These are phyloP conservation scores for Spergularia azorica DNA, from an alignment of 179 eudicot genomes.

Conservation along the genomic window DNA sequence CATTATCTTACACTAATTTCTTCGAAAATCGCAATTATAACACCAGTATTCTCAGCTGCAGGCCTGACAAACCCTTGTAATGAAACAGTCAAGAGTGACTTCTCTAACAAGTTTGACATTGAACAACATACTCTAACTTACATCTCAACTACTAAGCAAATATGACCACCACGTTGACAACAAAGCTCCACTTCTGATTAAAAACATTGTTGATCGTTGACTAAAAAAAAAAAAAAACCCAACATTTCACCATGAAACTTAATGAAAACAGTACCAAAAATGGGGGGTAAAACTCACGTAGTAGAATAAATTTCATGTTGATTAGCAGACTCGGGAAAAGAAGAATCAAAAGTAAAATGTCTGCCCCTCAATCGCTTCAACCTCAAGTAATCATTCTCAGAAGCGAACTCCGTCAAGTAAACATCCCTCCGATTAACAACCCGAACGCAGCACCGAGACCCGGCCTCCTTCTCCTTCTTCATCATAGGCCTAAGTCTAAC, in stretches of 20 bases:
- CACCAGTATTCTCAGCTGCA: too few species aligned
- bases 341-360: slow-evolving; percentile 86
- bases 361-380: slow-evolving; percentile 78
- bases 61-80: too few species aligned
- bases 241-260: not conserved
- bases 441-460: slow-evolving; percentile 60
- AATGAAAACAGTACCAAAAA: not conserved
- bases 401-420: slow-evolving; percentile 70
- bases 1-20: too few species aligned
- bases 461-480: slow-evolving; percentile 71
- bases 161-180: slow-evolving; percentile 24
- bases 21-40: too few species aligned
- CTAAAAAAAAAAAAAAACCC: slow-evolving; percentile 12
- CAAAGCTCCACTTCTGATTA: not conserved
- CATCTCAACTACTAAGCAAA: slow-evolving; percentile 7
- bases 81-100: slow-evolving; percentile 10
- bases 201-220: not conserved
- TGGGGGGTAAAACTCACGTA: slow-evolving; percentile 54
- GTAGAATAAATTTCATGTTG: slow-evolving; percentile 79
- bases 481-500: slow-evolving; percentile 86
- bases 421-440: slow-evolving; percentile 71
- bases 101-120: too few species aligned
- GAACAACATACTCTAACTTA: slow-evolving; percentile 1
- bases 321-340: slow-evolving; percentile 67
- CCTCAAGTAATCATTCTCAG: slow-evolving; percentile 77